Base-by-base conservation (phyloP, 805 yeast genomes). In the Yamadazyma paraphyllophila region DNA sequence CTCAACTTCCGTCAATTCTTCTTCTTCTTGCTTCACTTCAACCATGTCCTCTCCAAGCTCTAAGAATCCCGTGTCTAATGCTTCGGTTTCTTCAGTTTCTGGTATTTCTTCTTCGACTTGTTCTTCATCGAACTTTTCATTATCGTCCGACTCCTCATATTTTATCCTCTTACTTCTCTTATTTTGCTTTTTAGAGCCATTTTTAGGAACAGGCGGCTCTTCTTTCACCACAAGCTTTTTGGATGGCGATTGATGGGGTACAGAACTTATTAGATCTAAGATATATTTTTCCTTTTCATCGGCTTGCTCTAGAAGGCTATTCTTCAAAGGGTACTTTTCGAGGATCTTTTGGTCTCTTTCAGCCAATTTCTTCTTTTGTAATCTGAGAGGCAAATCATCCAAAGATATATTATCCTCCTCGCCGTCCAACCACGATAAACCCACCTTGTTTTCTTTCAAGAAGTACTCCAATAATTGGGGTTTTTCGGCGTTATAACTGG, bases 301-400 rank as follows among this genome's bases (percentile, higher is more conserved):
- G 41, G 69, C 62, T 24, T 46, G 44, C 38, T 57, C 53, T 13
- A 63, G 44, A 2, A 69, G 71, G 9, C 51, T 52, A 15, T 62
- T 55, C 53, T 61, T 65, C 52, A 63, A 71, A 0, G 76, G 76
- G 45, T 56, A 70, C 48, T 61, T 66, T 16, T 58, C 56, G n/a
- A 56, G 48, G 9, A 69, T 54, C 38, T 59, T 55, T 11, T 43
- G 45, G 8, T 71, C 70, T 11, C 63, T 56, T 45, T 71, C 74
- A 4, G 61, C 63, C 10, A 67, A 44, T 9, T 61, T 61, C 40
- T 68, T 70, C 50, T 65, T 69, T 49, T 71, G 76, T 15, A 71
- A 54, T 43, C 77, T 53, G 30, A 71, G 56, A 2, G 77, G 76
- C 36, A 72, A 47, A 40, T 59, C 62, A 36, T 56, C 55, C 39